Percentiles rank a stretch among this genome's conserved stretches.
phyloP scores from a whole-genome alignment of 1,284 basidiomycete species.

The Leccinum pachyderme region DNA sequence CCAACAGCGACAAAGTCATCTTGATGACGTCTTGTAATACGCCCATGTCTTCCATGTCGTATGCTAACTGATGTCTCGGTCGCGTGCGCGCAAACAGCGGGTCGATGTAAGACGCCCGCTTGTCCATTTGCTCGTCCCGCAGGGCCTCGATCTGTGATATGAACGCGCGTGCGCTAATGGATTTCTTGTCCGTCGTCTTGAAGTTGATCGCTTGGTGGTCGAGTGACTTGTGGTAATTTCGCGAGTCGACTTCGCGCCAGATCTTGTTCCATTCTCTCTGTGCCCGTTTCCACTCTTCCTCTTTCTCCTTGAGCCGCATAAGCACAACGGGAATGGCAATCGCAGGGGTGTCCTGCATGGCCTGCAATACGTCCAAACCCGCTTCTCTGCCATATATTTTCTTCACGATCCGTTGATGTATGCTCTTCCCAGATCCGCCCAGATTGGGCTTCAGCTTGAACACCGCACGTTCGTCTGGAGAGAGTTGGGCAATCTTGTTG shows the following conservation, averaged over 20 bases:
- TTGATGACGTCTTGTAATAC: conserved; percentile 88
- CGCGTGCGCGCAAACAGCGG: conserved; percentile 72
- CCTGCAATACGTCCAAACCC: conserved; percentile 85
- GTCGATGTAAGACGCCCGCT: conserved; percentile 74
- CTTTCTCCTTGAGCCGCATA: conserved; percentile 91
- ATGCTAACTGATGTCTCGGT: conserved; percentile 79
- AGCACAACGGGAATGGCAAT: conserved; percentile 93
- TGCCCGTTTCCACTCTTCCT: conserved; percentile 99
- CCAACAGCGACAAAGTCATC: conserved; percentile 88
- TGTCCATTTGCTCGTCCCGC: conserved; percentile 82
- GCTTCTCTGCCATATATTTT: conserved; percentile 94
- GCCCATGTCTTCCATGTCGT: conserved; percentile 71
- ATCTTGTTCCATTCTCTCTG: conserved; percentile 99
- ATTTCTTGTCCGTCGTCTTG: conserved; percentile 92
- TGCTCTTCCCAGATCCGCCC: conserved; percentile 86
- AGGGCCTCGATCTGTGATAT: conserved; percentile 89
- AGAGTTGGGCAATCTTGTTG: conserved; percentile 83
- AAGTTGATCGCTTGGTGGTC: conserved; percentile 94
- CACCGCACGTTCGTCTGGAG: conserved; percentile 74
- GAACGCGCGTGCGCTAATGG: conserved; percentile 79
- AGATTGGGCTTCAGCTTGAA: conserved; percentile 93
- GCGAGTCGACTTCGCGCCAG: conserved; percentile 95
- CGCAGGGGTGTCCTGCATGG: conserved; percentile 91
- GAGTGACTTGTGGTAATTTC: conserved; percentile 90
- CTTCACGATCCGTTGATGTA: conserved; percentile 93